These are phyloP conservation scores for Ceriops zippeliana DNA, from an alignment of 345 rosid genomes.

Conservation along the genomic window DNA sequence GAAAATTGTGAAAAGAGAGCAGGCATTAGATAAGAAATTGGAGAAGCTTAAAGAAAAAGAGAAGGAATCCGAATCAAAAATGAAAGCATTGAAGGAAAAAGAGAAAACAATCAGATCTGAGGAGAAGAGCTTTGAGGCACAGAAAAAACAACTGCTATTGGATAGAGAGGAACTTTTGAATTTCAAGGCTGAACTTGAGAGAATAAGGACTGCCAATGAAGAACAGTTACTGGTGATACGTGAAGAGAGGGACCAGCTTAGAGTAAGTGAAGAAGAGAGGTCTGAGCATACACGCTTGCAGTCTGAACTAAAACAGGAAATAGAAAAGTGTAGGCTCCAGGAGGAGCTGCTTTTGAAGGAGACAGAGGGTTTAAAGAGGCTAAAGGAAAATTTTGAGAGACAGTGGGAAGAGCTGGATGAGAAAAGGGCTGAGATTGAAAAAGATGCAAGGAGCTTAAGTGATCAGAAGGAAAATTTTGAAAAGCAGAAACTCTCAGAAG, in stretches of 20 bases:
- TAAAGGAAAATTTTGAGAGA: constrained; percentile 82
- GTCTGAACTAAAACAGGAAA: constrained; percentile 69
- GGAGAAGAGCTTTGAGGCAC: constrained; percentile 60
- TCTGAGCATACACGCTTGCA: constrained; percentile 67
- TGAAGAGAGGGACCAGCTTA: constrained; percentile 56
- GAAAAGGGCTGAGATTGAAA: constrained; percentile 59
- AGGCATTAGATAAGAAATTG: constrained; percentile 57
- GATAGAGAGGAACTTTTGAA: constrained; percentile 53
- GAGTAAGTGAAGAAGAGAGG: constrained; percentile 75
- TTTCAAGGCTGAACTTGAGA: constrained; percentile 65
- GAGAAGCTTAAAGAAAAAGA: constrained; percentile 82
- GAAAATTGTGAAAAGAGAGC: constrained; percentile 74
- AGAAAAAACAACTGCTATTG: constrained; percentile 45
- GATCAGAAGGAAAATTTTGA: constrained; percentile 60
- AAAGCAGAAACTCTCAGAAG: constrained; percentile 54
- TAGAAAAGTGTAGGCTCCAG: constrained; percentile 65
- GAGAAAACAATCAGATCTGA: constrained; percentile 64
- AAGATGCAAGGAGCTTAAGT: constrained; percentile 43
- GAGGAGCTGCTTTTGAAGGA: constrained; percentile 80
- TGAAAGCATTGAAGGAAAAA: constrained; percentile 57
- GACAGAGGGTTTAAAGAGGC: constrained; percentile 77
- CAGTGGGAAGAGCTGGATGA: constrained; percentile 95
- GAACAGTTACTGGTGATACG: constrained; percentile 49
- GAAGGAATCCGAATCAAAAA: constrained; percentile 52
- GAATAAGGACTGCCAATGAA: constrained; percentile 55